Evolutionary conservation across 1,139 yeast genomes (phyloP).

Genomic region (Taiozyma sp.): DNA sequence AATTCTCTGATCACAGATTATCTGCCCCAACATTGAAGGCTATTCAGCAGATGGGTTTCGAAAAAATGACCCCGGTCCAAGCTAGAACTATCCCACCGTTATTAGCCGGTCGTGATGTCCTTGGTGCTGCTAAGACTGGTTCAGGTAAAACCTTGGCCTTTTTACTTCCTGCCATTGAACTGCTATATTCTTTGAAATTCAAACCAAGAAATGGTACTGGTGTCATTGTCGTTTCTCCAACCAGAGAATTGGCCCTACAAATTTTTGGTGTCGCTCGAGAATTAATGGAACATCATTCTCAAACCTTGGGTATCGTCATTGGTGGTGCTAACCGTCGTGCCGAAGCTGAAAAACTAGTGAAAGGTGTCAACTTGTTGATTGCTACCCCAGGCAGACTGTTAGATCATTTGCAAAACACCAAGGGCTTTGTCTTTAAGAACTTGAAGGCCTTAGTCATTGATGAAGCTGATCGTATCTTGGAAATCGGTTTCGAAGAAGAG

Average conservation of each 20-base stretch:
- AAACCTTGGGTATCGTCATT: slow-evolving; percentile 93
- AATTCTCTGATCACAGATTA: slow-evolving; percentile 57
- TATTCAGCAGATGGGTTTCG: slow-evolving; percentile 81
- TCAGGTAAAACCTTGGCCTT: slow-evolving; percentile 97
- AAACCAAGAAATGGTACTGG: slow-evolving; percentile 94
- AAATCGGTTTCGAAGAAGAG: slow-evolving; percentile 97
- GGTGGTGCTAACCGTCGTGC: slow-evolving; percentile 98
- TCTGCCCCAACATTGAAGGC: slow-evolving; percentile 81
- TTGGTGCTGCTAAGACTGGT: slow-evolving; percentile 98
- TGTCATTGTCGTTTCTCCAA: slow-evolving; percentile 81
- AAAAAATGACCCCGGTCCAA: slow-evolving; percentile 88
- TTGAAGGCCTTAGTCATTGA: slow-evolving; percentile 91
- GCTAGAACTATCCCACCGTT: slow-evolving; percentile 93
- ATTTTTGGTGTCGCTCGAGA: slow-evolving; percentile 97
- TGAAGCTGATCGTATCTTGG: slow-evolving; percentile 95
- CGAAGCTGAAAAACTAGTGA: slow-evolving; percentile 89
- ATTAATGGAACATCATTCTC: slow-evolving; percentile 75
- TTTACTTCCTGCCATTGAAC: slow-evolving; percentile 89
- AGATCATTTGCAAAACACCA: slow-evolving; percentile 94
- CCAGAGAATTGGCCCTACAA: slow-evolving; percentile 91
- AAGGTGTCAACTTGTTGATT: slow-evolving; percentile 89
- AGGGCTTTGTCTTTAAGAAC: slow-evolving; percentile 91
- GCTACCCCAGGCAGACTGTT: slow-evolving; percentile 97
- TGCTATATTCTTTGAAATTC: slow-evolving; percentile 81
- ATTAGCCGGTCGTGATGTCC: slow-evolving; percentile 90